Conservation (phyloP, 2,329 filamentous ascomycete species). For the Aspergillus sclerotialis region DNA sequence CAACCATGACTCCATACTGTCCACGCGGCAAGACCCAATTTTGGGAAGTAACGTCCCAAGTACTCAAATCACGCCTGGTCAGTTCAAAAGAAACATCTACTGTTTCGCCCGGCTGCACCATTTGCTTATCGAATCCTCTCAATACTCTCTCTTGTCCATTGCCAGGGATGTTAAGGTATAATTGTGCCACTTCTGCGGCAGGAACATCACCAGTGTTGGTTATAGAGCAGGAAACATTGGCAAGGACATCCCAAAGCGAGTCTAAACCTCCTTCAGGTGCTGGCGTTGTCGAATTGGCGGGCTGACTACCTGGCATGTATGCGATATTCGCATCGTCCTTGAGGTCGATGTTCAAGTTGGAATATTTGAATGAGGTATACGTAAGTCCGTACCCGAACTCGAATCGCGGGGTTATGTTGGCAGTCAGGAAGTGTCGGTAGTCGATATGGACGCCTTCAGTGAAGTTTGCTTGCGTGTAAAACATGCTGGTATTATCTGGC, state of each 20-base stretch:
- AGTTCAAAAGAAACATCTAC: neutral
- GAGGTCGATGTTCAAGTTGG: neutral
- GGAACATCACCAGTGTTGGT: neutral
- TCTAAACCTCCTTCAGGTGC: neutral
- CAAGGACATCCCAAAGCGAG: neutral
- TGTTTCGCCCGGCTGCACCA: neutral
- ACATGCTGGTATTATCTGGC: neutral
- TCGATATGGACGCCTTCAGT: conserved; percentile 45
- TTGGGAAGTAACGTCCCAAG: neutral
- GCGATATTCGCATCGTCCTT: too few relatives aligned
- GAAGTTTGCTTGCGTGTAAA: conserved; percentile 27
- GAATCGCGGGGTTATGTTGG: conserved; percentile 23
- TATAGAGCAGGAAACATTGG: neutral
- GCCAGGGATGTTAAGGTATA: neutral
- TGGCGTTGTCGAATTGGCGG: neutral
- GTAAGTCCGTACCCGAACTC: conserved; percentile 23
- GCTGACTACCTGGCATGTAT: neutral
- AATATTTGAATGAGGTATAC: conserved; percentile 10
- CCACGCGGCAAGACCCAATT: too few relatives aligned
- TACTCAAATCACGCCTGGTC: neutral
- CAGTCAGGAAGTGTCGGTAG: conserved; percentile 43
- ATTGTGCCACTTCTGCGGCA: neutral
- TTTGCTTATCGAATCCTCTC: neutral
- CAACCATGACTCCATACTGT: too few relatives aligned
- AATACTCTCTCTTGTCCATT: neutral